A percentile compares a stretch with the other conserved stretches of the same genome.
Evolutionary conservation across 352 stramenopile species (phyloP).

Genomic region (Globisporangium carolinianum): DNA sequence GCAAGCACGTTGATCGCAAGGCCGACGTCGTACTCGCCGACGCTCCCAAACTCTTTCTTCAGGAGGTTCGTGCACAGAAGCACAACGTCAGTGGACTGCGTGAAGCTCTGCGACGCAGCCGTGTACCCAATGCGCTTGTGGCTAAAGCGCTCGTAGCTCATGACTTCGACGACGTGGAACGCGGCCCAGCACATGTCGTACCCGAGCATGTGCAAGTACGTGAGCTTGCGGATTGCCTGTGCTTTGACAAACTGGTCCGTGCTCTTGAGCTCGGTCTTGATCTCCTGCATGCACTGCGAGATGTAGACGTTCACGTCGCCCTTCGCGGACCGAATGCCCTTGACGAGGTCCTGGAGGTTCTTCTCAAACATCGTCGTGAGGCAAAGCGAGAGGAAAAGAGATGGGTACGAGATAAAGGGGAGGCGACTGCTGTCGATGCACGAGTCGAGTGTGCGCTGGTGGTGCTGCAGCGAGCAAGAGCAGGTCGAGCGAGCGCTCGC

Average conservation of each 20-base stretch:
- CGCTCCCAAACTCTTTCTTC: constrained; percentile 94
- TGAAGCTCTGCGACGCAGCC: constrained; percentile 94
- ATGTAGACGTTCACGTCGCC: constrained; percentile 96
- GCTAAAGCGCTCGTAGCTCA: constrained; percentile 93
- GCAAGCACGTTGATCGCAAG: constrained; percentile 97
- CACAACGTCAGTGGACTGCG: constrained; percentile 96
- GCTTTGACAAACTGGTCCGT: constrained; percentile 96
- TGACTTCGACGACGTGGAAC: constrained; percentile 98
- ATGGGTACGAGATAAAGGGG: no score
- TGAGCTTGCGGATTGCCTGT: constrained; percentile 96
- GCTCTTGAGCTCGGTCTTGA: constrained; percentile 96
- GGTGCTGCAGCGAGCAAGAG: no score
- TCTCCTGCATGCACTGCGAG: constrained; percentile 95
- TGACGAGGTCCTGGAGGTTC: constrained; percentile 97
- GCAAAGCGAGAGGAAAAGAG: no score
- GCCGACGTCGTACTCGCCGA: constrained; percentile 95
- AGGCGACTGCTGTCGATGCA: no score
- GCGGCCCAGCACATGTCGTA: constrained; percentile 98
- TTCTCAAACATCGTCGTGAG: constrained; percentile 94
- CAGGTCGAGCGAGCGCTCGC: no score
- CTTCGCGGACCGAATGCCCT: constrained; percentile 97
- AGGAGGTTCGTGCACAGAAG: constrained; percentile 98
- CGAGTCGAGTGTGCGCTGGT: no score
- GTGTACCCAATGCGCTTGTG: constrained; percentile 97
- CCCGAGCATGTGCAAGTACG: constrained; percentile 96